A percentile compares a stretch with the other conserved stretches of the same genome.
Conservation (phyloP, 306 rosid species). For the Ammopiptanthus mongolicus region DNA sequence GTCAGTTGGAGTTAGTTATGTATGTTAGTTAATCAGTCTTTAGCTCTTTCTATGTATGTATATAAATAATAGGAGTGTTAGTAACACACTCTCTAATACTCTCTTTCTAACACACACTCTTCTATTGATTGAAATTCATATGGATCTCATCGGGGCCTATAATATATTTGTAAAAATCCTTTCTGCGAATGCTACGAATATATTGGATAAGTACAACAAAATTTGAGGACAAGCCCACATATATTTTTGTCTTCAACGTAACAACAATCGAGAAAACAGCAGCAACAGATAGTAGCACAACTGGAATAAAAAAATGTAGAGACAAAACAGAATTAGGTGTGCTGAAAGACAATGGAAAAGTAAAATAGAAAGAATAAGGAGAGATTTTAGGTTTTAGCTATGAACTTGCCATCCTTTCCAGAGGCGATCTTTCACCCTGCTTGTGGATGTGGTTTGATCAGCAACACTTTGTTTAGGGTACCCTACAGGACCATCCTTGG, state of each 20-base stretch:
- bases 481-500: conserved; percentile 19
- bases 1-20: no score
- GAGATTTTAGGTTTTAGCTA: background rate
- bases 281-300: conserved; percentile 26
- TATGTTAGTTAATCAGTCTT: no score
- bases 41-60: no score
- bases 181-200: no score
- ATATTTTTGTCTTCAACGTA: background rate
- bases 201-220: background rate
- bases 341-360: background rate
- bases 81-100: no score
- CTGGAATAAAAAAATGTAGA: conserved; percentile 8
- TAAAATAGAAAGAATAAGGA: background rate
- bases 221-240: background rate
- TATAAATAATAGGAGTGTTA: no score
- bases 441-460: conserved; percentile 24
- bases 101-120: no score
- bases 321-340: background rate
- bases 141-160: no score
- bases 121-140: no score
- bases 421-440: conserved; percentile 41
- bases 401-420: conserved; percentile 45
- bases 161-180: no score
- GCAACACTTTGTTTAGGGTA: conserved; percentile 20
- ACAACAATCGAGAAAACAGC: conserved; percentile 22